phyloP scores from a whole-genome alignment of 2,329 filamentous ascomycete species.

The Biscogniauxia mediterranea region DNA sequence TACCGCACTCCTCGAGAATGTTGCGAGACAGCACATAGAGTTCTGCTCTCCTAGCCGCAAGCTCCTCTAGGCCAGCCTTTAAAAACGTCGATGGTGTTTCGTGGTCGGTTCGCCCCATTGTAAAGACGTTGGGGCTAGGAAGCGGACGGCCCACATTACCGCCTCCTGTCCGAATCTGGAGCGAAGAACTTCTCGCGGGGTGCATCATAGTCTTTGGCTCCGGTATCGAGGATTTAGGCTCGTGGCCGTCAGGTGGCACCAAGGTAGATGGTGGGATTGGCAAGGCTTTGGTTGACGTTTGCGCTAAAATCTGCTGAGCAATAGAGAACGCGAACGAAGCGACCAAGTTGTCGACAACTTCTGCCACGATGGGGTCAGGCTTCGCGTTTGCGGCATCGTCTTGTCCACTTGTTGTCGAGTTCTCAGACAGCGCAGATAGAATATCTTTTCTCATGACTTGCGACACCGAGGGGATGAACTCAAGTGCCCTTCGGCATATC shows the following conservation, averaged over 20 bases:
- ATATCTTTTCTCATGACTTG: slow-evolving; percentile 80
- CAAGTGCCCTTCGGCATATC: slow-evolving; percentile 76
- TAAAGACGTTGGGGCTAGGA: slow-evolving; percentile 53
- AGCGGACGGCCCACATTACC: slow-evolving; percentile 34
- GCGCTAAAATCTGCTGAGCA: slow-evolving; percentile 71
- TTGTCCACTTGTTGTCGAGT: slow-evolving; percentile 38
- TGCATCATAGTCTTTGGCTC: slow-evolving; percentile 72
- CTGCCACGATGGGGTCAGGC: slow-evolving; percentile 40
- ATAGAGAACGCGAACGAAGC: slow-evolving; percentile 77
- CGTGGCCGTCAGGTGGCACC: slow-evolving; percentile 45
- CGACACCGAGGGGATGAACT: slow-evolving; percentile 80
- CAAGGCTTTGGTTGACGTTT: slow-evolving; percentile 68
- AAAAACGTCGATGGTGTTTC: slow-evolving; percentile 50
- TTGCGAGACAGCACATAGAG: slow-evolving; percentile 78
- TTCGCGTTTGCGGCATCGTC: slow-evolving; percentile 26
- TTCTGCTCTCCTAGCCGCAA: slow-evolving; percentile 80
- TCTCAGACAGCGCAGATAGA: slow-evolving; percentile 54
- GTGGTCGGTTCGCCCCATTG: slow-evolving; percentile 43
- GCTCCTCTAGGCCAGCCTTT: slow-evolving; percentile 70
- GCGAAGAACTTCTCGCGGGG: slow-evolving; percentile 62
- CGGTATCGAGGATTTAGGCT: slow-evolving; percentile 61
- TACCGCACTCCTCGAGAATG: slow-evolving; percentile 72
- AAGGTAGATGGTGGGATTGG: slow-evolving; percentile 63
- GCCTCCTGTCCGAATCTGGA: slow-evolving; percentile 42
- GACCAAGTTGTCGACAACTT: slow-evolving; percentile 70